These are phyloP conservation scores for Rhizophora mangle DNA, from an alignment of 345 rosid species.

Conservation along the genomic window DNA sequence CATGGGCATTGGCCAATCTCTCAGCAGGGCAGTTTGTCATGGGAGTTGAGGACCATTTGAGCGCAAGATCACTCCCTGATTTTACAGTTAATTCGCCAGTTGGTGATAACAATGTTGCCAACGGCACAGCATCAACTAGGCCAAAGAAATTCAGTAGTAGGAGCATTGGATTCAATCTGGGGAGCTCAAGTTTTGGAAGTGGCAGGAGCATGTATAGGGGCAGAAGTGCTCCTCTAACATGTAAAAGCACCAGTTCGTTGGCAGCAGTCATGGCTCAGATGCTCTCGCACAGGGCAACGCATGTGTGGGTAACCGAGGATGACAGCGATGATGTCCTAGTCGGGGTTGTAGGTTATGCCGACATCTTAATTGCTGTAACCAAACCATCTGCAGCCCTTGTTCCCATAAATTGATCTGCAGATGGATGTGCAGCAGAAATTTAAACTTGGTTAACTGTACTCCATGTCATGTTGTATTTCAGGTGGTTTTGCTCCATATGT, in stretches of 20 bases:
- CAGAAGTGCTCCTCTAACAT: slow-evolving; percentile 90
- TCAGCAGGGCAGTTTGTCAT: slow-evolving; percentile 92
- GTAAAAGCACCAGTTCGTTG: slow-evolving; percentile 71
- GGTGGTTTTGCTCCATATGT: too few species aligned
- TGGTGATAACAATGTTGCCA: slow-evolving; percentile 26
- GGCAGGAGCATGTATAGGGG: slow-evolving; percentile 94
- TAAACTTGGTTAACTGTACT: slow-evolving; percentile 28
- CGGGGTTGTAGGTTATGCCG: slow-evolving; percentile 83
- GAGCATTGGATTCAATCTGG: slow-evolving; percentile 80
- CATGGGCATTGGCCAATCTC: slow-evolving; percentile 93
- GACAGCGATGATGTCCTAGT: slow-evolving; percentile 74
- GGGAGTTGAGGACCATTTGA: slow-evolving; percentile 83
- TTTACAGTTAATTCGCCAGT: slow-evolving; percentile 43
- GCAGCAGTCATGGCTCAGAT: slow-evolving; percentile 99
- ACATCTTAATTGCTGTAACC: slow-evolving; percentile 79
- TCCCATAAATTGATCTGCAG: slow-evolving; percentile 39
- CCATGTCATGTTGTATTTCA: too few species aligned
- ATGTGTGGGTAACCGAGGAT: slow-evolving; percentile 90
- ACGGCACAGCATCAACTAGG: slow-evolving; percentile 42
- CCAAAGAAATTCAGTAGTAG: slow-evolving; percentile 79
- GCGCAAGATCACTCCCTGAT: slow-evolving; percentile 58
- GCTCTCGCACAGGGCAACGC: slow-evolving; percentile 92
- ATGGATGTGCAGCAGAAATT: slow-evolving; percentile 41
- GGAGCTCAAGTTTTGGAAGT: slow-evolving; percentile 46
- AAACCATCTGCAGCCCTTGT: slow-evolving; percentile 48